phyloP scores from a whole-genome alignment of 306 rosid genomes.

The Cucurbita maxima region DNA sequence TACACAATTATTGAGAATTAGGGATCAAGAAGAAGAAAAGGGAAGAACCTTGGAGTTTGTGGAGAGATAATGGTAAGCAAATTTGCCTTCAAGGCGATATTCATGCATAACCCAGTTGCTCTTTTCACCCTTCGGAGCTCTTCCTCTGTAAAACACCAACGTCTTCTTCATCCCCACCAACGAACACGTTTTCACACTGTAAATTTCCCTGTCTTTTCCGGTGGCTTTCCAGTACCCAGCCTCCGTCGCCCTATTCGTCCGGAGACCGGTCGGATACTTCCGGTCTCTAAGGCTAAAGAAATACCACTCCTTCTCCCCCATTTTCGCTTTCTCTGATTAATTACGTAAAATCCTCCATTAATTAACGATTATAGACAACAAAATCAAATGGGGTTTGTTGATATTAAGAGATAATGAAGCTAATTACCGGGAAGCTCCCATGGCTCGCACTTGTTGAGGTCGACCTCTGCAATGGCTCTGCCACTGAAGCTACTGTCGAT shows the following conservation, averaged over 20 bases:
- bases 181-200: constrained; percentile 50
- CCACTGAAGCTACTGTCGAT: constrained; percentile 56
- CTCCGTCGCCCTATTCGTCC: constrained; percentile 85
- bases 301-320: constrained; percentile 99
- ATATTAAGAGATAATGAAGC: too few species aligned
- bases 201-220: constrained; percentile 83
- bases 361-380: too few species aligned
- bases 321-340: constrained; percentile 62
- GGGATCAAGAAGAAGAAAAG: neutral
- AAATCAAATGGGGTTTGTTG: too few species aligned
- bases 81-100: constrained; percentile 93
- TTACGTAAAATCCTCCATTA: too few species aligned
- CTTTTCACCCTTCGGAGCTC: constrained; percentile 91
- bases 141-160: constrained; percentile 69
- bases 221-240: constrained; percentile 99
- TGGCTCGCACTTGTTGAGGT: constrained; percentile 94
- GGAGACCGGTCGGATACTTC: constrained; percentile 78
- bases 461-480: constrained; percentile 87
- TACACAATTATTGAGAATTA: too few species aligned
- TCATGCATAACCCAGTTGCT: constrained; percentile 99
- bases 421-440: constrained; percentile 83
- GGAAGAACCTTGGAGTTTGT: constrained; percentile 43
- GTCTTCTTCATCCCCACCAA: constrained; percentile 98
- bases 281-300: constrained; percentile 78
- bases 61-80: constrained; percentile 77